Base-by-base conservation (phyloP, 768 basidiomycete genomes). In the Tubosaeta sp. region DNA sequence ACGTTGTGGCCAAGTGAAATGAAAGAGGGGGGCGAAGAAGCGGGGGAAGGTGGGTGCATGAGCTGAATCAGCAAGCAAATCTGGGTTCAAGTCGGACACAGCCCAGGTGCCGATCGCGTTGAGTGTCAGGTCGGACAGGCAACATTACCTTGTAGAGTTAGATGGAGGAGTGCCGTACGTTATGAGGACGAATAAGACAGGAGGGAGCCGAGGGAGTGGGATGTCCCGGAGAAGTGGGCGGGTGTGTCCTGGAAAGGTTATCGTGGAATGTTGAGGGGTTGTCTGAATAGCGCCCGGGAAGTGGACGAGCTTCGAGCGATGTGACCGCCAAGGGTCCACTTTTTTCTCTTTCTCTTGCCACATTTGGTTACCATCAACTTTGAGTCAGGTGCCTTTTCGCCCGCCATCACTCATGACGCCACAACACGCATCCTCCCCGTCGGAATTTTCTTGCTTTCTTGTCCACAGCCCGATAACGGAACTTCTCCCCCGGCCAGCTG, bases 381-480 rank as follows among this genome's bases (percentile, higher is more conserved):
- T 57, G 49, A 51, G 62, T 66, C 61, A 66, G 58, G 57, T 64
- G 63, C 59, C 61, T 65, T 52, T 64, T 61, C 53, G 47, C 62
- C 62, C 63, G 60, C 65, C 67, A 67, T 69, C 65, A 69, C 49
- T 67, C 48, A 48, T 48, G 65, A 61, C 66, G 66, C 68, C 66
- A 67, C 66, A 69, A 69, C 67, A 69, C 63, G 65, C 63, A 69
- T 67, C 67, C 52, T 54, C 60, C 49, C 59, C 62, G 61, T 66
- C 66, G 61, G 64, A 64, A 66, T 56, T 60, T 65, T 60, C 60
- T 64, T 66, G 52, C 56, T 53, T 59, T 62, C 59, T 53, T 62
- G 57, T 64, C 64, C 67, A 66, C 56, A 63, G 48, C 67, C 66
- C 65, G 66, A 67, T 67, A 67, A 67, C 68, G 66, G 66, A 69